Evolutionary conservation across 2,329 filamentous ascomycete species (phyloP).

Genomic region (Leptodontidium sp.): DNA sequence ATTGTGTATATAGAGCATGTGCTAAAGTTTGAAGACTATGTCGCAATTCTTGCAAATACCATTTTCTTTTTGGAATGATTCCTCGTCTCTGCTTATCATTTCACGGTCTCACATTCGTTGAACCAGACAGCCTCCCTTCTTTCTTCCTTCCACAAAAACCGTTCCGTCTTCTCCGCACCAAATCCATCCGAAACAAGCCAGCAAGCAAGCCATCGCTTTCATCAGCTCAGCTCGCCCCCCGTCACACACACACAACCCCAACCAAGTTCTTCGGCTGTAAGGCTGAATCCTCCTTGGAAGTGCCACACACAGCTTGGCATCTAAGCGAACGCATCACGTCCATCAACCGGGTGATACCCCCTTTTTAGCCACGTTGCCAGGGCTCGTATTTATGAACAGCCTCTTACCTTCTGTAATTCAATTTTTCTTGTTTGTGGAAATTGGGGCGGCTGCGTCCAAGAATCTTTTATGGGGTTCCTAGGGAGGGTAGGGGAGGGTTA

Average conservation of each 20-base stretch:
- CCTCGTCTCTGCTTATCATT: not conserved
- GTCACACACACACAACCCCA: not conserved
- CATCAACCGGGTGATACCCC: not conserved
- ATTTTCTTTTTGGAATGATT: not conserved
- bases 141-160: not conserved
- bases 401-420: not conserved
- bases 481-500: not conserved
- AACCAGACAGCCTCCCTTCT: not conserved
- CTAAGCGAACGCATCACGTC: constrained; percentile 5
- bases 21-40: not conserved
- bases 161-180: not conserved
- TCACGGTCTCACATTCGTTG: not conserved
- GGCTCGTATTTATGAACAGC: constrained; percentile 14
- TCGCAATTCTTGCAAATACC: not conserved
- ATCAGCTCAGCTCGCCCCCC: not conserved
- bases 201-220: not conserved
- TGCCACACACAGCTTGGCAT: not conserved
- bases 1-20: not conserved
- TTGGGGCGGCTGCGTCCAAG: not conserved
- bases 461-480: not conserved
- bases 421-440: not conserved
- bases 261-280: not conserved
- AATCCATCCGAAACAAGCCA: not conserved
- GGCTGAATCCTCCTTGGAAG: not conserved
- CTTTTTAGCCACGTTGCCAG: not conserved